Percentiles rank a stretch among this genome's conserved stretches.
Conservation (phyloP, 1,284 basidiomycete genomes). For the Cutaneotrichosporon sp. region DNA sequence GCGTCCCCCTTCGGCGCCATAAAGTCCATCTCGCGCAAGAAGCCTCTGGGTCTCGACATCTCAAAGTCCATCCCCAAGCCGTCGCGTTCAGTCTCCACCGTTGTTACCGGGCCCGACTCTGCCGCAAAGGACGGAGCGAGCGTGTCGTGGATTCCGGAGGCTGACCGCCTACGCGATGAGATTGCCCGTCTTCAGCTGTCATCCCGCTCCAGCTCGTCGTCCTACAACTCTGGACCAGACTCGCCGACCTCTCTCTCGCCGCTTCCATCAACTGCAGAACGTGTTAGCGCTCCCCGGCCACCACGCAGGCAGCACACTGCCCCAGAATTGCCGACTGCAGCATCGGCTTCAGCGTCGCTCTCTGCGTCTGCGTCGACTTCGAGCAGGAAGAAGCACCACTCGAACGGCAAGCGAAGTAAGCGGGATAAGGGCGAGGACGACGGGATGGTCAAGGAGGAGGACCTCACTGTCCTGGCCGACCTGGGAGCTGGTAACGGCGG, state of each 20-base stretch:
- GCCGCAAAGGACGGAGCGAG: constrained; percentile 16
- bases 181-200: constrained; percentile 54
- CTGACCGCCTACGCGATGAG: constrained; percentile 48
- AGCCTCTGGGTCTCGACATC: constrained; percentile 44
- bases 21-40: constrained; percentile 45
- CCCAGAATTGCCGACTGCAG: constrained; percentile 8
- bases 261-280: background rate
- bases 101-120: constrained; percentile 13
- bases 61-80: constrained; percentile 39
- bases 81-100: constrained; percentile 8
- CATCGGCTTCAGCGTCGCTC: constrained; percentile 1
- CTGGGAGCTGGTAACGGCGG: constrained; percentile 97
- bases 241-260: constrained; percentile 20
- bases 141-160: constrained; percentile 46
- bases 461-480: constrained; percentile 77
- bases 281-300: constrained; percentile 10
- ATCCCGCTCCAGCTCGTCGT: constrained; percentile 56
- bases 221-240: constrained; percentile 18
- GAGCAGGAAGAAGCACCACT: constrained; percentile 23
- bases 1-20: constrained; percentile 16
- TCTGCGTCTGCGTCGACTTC: constrained; percentile 3
- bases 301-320: constrained; percentile 14
- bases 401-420: constrained; percentile 32
- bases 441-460: constrained; percentile 70
- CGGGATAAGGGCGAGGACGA: constrained; percentile 59